These are phyloP conservation scores for Dimargaris cristalligena DNA, from an alignment of 192 early-diverging fungal genomes.

Conservation along the genomic window DNA sequence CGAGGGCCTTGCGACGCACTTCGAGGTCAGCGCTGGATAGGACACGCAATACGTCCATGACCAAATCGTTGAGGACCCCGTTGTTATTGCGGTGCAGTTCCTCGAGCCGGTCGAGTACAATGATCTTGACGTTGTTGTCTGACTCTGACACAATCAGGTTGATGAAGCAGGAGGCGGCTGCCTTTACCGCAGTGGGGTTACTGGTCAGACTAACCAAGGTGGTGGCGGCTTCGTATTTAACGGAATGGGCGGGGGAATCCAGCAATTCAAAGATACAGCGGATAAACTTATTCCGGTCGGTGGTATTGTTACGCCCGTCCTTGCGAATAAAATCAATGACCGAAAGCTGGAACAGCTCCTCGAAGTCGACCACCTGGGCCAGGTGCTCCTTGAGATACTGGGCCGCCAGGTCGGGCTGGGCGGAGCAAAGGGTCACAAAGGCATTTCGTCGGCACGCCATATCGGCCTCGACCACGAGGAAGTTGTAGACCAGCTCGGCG, in stretches of 20 bases:
- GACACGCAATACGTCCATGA: constrained; percentile 94
- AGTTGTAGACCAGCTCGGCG: constrained; percentile 65
- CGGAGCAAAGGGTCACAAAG: constrained; percentile 79
- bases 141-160: constrained; percentile 80
- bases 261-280: constrained; percentile 78
- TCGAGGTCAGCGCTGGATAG: constrained; percentile 83
- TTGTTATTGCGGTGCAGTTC: constrained; percentile 83
- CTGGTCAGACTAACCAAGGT: constrained; percentile 77
- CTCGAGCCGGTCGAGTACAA: constrained; percentile 78
- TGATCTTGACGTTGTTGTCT: constrained; percentile 97
- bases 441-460: constrained; percentile 85
- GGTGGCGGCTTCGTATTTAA: constrained; percentile 94
- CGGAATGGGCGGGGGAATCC: constrained; percentile 61
- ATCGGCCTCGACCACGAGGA: constrained; percentile 67
- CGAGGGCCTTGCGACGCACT: constrained; percentile 75
- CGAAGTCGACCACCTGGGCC: constrained; percentile 56
- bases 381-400: constrained; percentile 66
- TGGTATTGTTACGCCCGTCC: constrained; percentile 57
- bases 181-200: constrained; percentile 81
- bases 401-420: constrained; percentile 57
- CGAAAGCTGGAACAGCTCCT: constrained; percentile 85
- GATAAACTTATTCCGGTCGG: constrained; percentile 88
- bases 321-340: constrained; percentile 92
- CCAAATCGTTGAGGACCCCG: constrained; percentile 73
- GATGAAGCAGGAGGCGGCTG: constrained; percentile 81